Percentiles rank a stretch among this genome's conserved stretches.
Conservation (phyloP, 2,329 filamentous ascomycete species). For the Botryotinia convoluta region DNA sequence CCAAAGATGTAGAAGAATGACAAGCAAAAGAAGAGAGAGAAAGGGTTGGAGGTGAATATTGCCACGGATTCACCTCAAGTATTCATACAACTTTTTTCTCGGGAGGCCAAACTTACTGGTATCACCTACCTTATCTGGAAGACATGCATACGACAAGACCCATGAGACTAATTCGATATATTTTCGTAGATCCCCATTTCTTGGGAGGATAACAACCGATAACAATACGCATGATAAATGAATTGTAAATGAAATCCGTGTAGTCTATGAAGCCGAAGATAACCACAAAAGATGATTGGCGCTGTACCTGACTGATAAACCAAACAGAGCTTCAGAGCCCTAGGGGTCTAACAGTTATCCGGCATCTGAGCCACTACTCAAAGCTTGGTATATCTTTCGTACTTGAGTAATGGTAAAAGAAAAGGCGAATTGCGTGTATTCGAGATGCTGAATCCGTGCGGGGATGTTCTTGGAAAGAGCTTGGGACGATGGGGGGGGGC, state of each 20-base stretch:
- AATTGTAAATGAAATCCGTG: background rate
- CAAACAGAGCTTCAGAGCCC: background rate
- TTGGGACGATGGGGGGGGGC: background rate
- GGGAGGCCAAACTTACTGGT: background rate
- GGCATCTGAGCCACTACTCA: background rate
- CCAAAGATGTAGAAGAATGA: background rate
- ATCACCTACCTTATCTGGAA: slow-evolving; percentile 20
- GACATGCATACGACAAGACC: slow-evolving; percentile 1
- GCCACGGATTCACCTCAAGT: background rate
- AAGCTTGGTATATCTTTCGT: background rate
- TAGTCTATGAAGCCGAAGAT: slow-evolving; percentile 6
- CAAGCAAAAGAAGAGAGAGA: background rate
- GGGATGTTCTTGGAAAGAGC: background rate
- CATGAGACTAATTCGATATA: background rate
- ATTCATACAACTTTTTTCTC: background rate
- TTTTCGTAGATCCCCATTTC: slow-evolving; percentile 3
- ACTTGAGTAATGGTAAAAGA: background rate
- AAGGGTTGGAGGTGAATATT: background rate
- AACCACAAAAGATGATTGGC: slow-evolving; percentile 10
- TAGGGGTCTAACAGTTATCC: background rate
- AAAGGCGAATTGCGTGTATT: background rate
- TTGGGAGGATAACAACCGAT: slow-evolving; percentile 5
- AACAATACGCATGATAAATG: background rate
- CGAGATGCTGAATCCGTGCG: background rate
- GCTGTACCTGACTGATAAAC: slow-evolving; percentile 3